Evolutionary conservation across 768 basidiomycete genomes (phyloP), one percentile per base, ranked within the genome.

Genomic region (Pleurotus ostreatus): DNA sequence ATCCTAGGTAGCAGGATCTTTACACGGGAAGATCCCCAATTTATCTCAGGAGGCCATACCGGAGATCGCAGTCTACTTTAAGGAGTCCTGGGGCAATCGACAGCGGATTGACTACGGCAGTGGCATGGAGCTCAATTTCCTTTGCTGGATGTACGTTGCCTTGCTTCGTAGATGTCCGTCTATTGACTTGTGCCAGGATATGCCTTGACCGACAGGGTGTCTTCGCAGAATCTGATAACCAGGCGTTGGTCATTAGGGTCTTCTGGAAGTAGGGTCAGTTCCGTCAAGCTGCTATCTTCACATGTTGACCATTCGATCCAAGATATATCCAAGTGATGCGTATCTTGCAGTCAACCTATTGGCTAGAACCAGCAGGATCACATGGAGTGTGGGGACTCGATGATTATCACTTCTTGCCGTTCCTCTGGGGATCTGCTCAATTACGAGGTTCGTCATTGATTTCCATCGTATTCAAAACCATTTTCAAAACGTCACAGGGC

Each of bases 371-470:
- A 2, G 96, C 96, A 5, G 95, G 96, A n/a, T 98, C 97, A 1
- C 96, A 98, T 67, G 96, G 96, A 0, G 96, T 98, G 0, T 98
- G 95, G 91, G 96, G 96, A 1, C 73, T 98, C 55, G 94, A 97
- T 63, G 94, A 98, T 64, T 99, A 98, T 64, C 94, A 97, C 63
- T 99, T 97, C 72, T 78, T 95, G 13, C 95, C 90, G 0, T 98
- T 94, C 74, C 66, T 94, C 43, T 94, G 88, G 63, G 93, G 93
- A 2, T 83, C 89, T 2, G 86, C 90, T 1, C 94, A 96, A 64
- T 69, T 95, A 48, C 71, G 79, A 66, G 84, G 85, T 79, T 55
- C 22, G 68, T 61, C 6, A n/a, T 18, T 30, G 23, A 7, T 11
- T 5, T 30, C 5, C 52, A 7, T 49, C 12, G 11, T 18, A 22